Base-by-base conservation (phyloP, 2,329 filamentous ascomycete species). In the Penicillium sp. region DNA sequence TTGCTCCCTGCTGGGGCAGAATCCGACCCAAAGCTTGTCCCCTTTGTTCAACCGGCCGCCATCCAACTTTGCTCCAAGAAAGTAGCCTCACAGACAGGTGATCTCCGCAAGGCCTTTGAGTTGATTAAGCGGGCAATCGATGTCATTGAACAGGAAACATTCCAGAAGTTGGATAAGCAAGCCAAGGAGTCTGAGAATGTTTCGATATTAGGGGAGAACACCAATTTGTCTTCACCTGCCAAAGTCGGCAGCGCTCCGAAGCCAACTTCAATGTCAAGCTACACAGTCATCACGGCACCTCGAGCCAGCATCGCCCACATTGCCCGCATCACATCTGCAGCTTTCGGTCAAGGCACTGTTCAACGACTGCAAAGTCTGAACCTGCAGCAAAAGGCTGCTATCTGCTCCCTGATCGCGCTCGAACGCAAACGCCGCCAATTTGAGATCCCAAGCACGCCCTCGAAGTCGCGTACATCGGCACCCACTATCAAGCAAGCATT, bases 11-110 rank as follows among this genome's bases (percentile, higher is more conserved):
- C 57, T 25, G 68, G 66, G 23, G 58, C 68, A 34, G 66, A 72
- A 23, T 64, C 69, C 25, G 74, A 82, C 35, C 73, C 80, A 6
- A 81, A 82, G 56, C 88, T 85, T 57, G 77, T 96, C 4, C 94
- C 94, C 0, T 96, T 97, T 67, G 85, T 99, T 56, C 93, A 97
- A 67, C 93, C 93, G 1, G 90, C 91, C 13, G 94, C 94, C 18
- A 91, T 99, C 63, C 90, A 95, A 67, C 86, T 99, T 42, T 96
- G 93, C 71, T 89, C 94, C 8, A 90, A 94, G 71, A 99, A 97
- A 72, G 90, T 99, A 16, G 89, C 94, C 4, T 91, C 89, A 51
- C 93, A 97, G 71, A 96, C 91, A 0, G 94, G 94, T 41, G 94
- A 99, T 72, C 75, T 99, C 46, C 89, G 94, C 57, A 96, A 96